Evolutionary conservation across 768 basidiomycete species (phyloP).

Genomic region (Baorangia bicolor): DNA sequence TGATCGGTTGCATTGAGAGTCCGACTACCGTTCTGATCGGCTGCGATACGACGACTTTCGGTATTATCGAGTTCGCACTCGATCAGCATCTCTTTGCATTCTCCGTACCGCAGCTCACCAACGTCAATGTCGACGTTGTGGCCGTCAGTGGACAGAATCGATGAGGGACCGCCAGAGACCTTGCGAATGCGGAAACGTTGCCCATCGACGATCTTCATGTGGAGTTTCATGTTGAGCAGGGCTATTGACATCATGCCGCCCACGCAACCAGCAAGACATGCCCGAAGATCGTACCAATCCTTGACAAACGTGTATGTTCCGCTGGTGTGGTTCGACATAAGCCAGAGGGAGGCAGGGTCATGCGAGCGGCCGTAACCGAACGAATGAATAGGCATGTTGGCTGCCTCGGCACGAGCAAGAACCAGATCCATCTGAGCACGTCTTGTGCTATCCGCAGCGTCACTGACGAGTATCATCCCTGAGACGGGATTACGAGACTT

Average conservation of each 20-base stretch:
- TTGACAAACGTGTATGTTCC: constrained; percentile 98
- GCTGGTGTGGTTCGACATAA: constrained; percentile 96
- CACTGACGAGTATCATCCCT: constrained; percentile 91
- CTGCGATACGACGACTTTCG: constrained; percentile 37
- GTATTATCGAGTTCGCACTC: constrained; percentile 86
- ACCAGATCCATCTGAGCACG: constrained; percentile 98
- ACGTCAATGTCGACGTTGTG: constrained; percentile 95
- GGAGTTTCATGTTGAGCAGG: constrained; percentile 88
- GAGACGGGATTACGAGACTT: constrained; percentile 88
- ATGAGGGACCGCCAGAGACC: constrained; percentile 85
- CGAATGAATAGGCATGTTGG: constrained; percentile 94
- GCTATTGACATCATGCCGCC: constrained; percentile 98
- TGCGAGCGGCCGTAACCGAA: constrained; percentile 97
- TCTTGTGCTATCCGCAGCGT: constrained; percentile 87
- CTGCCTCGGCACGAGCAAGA: constrained; percentile 94
- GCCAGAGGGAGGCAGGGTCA: constrained; percentile 96
- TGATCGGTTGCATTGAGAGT: constrained; percentile 81
- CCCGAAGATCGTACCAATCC: constrained; percentile 95
- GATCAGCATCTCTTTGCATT: constrained; percentile 95
- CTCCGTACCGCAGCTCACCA: constrained; percentile 93
- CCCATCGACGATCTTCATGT: constrained; percentile 89
- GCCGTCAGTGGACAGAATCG: constrained; percentile 88
- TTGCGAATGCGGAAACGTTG: constrained; percentile 92
- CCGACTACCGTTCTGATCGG: constrained; percentile 14
- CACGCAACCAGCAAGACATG: constrained; percentile 89